phyloP scores from a whole-genome alignment of 805 yeast genomes.

The Jamesozyma rosinii region DNA sequence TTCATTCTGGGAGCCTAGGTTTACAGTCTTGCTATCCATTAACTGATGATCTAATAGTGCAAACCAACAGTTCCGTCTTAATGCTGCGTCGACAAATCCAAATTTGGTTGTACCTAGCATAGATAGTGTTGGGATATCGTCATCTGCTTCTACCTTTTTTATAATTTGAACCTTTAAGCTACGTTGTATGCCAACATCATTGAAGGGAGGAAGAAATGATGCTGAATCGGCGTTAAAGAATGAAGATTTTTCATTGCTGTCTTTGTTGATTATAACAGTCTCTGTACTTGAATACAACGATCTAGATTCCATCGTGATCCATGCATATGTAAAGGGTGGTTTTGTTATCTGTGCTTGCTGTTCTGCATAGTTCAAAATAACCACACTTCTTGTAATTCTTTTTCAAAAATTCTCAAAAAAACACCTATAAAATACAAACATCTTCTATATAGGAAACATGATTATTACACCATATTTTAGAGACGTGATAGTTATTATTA shows the following conservation, averaged over 20 bases:
- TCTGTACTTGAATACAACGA: background rate
- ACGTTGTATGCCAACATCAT: background rate
- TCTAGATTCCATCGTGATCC: background rate
- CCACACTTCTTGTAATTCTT: too few relatives aligned
- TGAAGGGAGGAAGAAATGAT: constrained; percentile 2
- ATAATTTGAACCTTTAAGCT: constrained; percentile 7
- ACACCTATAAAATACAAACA: too few relatives aligned
- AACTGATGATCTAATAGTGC: constrained; percentile 26
- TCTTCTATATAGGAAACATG: too few relatives aligned
- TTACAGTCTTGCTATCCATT: background rate
- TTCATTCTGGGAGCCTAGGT: background rate
- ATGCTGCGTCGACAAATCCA: constrained; percentile 20
- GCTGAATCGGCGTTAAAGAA: background rate
- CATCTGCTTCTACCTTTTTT: constrained; percentile 10
- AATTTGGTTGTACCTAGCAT: constrained; percentile 16
- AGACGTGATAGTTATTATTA: too few relatives aligned
- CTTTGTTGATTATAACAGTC: background rate
- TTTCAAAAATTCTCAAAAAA: too few relatives aligned
- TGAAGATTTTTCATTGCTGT: background rate
- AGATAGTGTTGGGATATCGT: constrained; percentile 9
- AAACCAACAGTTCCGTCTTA: constrained; percentile 19
- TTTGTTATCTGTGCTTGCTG: too few relatives aligned
- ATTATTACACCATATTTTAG: too few relatives aligned
- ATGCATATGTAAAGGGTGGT: too few relatives aligned
- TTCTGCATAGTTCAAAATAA: too few relatives aligned